phyloP scores from a whole-genome alignment of 1,284 basidiomycete genomes.

The Coniferiporia sulphurascens region DNA sequence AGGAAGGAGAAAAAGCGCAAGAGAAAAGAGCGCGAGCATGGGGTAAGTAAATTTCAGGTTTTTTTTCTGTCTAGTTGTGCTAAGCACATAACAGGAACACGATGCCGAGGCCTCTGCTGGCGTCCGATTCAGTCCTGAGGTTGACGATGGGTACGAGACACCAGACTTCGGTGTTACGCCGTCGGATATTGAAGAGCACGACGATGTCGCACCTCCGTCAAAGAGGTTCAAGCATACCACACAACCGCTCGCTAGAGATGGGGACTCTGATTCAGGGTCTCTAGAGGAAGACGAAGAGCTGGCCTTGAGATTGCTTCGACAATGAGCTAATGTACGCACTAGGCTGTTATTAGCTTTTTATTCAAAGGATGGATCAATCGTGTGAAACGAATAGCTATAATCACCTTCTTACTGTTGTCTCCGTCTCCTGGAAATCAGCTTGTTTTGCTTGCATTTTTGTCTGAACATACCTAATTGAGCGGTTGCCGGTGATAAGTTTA shows the following conservation, averaged over 20 bases:
- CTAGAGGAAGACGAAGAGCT: slow-evolving; percentile 51
- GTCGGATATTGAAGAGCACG: slow-evolving; percentile 42
- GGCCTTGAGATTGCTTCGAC: slow-evolving; percentile 39
- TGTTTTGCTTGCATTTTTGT: too few species aligned
- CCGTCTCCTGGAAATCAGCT: too few species aligned
- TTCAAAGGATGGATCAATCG: too few species aligned
- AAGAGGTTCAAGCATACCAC: slow-evolving; percentile 31
- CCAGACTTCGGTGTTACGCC: slow-evolving; percentile 61
- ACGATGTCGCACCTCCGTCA: slow-evolving; percentile 34
- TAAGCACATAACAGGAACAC: slow-evolving; percentile 13
- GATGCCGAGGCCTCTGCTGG: slow-evolving; percentile 25
- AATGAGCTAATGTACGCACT: not conserved
- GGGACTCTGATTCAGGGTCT: slow-evolving; percentile 14
- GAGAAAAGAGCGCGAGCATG: slow-evolving; percentile 80
- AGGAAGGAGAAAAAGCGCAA: slow-evolving; percentile 81
- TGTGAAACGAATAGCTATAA: too few species aligned
- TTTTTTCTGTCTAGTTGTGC: slow-evolving; percentile 10
- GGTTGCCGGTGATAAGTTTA: too few species aligned
- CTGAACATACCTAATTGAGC: too few species aligned
- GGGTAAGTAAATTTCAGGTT: slow-evolving; percentile 36
- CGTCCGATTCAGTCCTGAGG: slow-evolving; percentile 33
- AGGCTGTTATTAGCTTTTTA: too few species aligned
- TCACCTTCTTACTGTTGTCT: too few species aligned
- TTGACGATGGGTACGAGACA: slow-evolving; percentile 61
- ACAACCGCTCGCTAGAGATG: not conserved